These are phyloP conservation scores for Aurantiochytrium sp. DNA, from an alignment of 108 stramenopile species.

Conservation along the genomic window DNA sequence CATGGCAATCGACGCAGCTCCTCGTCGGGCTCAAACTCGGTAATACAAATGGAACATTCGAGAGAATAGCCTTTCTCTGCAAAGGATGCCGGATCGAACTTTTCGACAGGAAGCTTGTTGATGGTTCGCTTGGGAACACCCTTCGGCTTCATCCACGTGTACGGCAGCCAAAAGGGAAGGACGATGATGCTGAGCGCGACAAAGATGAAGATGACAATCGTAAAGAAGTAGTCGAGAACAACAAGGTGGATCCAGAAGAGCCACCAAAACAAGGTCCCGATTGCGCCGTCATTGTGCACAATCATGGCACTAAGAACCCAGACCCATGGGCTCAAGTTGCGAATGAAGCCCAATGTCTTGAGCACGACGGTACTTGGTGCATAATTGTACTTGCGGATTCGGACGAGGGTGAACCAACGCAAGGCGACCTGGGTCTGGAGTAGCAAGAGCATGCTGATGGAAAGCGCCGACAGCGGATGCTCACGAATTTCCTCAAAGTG, in stretches of 20 bases:
- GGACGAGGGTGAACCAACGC: not conserved
- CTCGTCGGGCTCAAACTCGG: constrained; percentile 68
- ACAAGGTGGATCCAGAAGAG: not conserved
- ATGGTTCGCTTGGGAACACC: not conserved
- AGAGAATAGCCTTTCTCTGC: constrained; percentile 28
- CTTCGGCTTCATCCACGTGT: not conserved
- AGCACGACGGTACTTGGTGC: not conserved
- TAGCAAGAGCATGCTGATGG: not conserved
- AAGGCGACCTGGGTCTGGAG: not conserved
- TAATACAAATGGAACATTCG: constrained; percentile 74
- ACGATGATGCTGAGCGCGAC: not conserved
- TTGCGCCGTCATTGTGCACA: not conserved
- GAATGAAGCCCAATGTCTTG: not conserved
- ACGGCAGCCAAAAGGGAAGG: not conserved
- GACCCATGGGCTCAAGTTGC: not conserved
- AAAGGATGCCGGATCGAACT: not conserved
- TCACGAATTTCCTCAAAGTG: not conserved
- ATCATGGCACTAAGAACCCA: not conserved
- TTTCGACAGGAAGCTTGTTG: not conserved
- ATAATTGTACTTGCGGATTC: not conserved
- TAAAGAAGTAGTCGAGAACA: not conserved
- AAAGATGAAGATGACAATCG: not conserved
- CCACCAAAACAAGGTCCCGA: not conserved
- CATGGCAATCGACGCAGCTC: constrained; percentile 67
- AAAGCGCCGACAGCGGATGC: not conserved